A percentile compares a stretch with the other conserved stretches of the same genome.
These are phyloP conservation scores for Cupressus sempervirens DNA, from an alignment of 75 land plant species.

Conservation along the genomic window DNA sequence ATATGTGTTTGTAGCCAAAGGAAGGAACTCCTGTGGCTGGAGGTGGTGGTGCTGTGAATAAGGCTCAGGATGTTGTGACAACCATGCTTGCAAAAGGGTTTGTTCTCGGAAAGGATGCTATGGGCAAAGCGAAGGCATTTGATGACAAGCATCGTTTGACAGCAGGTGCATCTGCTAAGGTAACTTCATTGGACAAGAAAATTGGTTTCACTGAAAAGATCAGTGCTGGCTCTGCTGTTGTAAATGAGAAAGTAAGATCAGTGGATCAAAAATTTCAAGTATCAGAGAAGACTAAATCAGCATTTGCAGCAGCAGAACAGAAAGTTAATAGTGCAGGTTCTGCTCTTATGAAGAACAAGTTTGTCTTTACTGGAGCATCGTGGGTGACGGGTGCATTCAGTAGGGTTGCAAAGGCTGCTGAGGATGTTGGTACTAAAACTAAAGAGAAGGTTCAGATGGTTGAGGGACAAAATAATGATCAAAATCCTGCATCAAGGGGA, in stretches of 20 bases:
- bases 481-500: not conserved
- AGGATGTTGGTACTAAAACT: conserved; percentile 57
- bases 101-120: conserved; percentile 66
- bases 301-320: conserved; percentile 67
- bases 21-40: conserved; percentile 18
- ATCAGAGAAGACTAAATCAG: conserved; percentile 71
- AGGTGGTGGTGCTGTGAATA: conserved; percentile 40
- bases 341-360: conserved; percentile 63
- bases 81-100: conserved; percentile 81
- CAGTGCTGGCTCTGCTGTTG: conserved; percentile 43
- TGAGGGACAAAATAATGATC: conserved; percentile 27
- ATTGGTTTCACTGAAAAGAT: conserved; percentile 70
- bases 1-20: conserved; percentile 18
- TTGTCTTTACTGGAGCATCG: conserved; percentile 48
- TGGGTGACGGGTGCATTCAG: conserved; percentile 70
- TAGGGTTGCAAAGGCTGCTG: conserved; percentile 59
- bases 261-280: conserved; percentile 79
- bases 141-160: conserved; percentile 69
- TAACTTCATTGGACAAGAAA: conserved; percentile 56
- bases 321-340: conserved; percentile 67
- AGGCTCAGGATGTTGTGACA: conserved; percentile 75
- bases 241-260: conserved; percentile 61
- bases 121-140: conserved; percentile 63
- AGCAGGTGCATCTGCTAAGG: conserved; percentile 64
- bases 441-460: conserved; percentile 46